These are phyloP conservation scores for Cyberlindnera galapagoensis DNA, from an alignment of 805 yeast species.

Conservation along the genomic window DNA sequence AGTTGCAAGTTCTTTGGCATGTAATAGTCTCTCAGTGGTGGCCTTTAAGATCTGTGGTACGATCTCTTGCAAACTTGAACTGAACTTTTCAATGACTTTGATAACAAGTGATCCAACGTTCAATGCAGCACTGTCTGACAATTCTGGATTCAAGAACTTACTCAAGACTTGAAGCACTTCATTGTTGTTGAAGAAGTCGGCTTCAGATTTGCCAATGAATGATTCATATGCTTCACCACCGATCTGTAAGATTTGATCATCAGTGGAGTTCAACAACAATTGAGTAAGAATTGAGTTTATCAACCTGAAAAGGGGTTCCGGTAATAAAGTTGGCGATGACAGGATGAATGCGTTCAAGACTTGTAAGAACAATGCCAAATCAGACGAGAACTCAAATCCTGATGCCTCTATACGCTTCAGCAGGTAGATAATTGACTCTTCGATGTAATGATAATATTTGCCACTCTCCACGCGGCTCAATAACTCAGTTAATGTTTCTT, in stretches of 20 bases:
- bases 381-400: conserved; percentile 48
- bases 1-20: conserved; percentile 65
- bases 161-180: conserved; percentile 57
- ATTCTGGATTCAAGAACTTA: conserved; percentile 60
- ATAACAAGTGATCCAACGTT: conserved; percentile 64
- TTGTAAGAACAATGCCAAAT: conserved; percentile 52
- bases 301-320: conserved; percentile 34
- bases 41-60: conserved; percentile 36
- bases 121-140: conserved; percentile 77
- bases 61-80: conserved; percentile 17
- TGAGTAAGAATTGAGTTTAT: conserved; percentile 35
- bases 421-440: conserved; percentile 46
- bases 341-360: conserved; percentile 43
- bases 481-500: conserved; percentile 60
- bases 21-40: conserved; percentile 56
- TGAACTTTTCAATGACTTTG: conserved; percentile 49
- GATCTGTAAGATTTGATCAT: conserved; percentile 70
- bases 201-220: conserved; percentile 36
- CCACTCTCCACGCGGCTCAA: conserved; percentile 39
- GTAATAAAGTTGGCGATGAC: conserved; percentile 34
- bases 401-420: conserved; percentile 31
- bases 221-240: conserved; percentile 70
- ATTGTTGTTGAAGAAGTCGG: conserved; percentile 14
- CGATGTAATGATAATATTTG: conserved; percentile 42
- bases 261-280: conserved; percentile 39